Evolutionary conservation across 1,139 yeast genomes (phyloP).

Genomic region (Pichia sp.): DNA sequence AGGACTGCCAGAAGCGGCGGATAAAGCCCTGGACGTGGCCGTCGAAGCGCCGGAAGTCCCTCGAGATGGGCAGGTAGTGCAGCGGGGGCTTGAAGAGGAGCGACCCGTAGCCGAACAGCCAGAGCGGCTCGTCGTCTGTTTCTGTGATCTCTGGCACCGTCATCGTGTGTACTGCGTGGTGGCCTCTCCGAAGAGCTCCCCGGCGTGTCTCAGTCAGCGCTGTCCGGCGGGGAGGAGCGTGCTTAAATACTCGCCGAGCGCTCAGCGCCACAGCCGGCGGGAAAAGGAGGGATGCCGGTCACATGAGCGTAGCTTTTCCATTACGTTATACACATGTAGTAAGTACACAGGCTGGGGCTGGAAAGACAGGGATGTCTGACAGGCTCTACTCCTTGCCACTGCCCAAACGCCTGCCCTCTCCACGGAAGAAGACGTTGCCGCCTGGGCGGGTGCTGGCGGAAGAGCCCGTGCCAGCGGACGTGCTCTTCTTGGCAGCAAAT

Average conservation of each 20-base stretch:
- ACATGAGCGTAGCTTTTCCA: too few species aligned
- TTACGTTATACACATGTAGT: not conserved
- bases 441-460: not conserved
- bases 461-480: not conserved
- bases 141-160: not conserved
- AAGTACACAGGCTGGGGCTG: not conserved
- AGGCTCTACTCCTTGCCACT: not conserved
- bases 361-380: not conserved
- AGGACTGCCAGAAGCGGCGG: constrained; percentile 87
- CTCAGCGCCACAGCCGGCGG: not conserved
- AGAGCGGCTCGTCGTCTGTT: constrained; percentile 36
- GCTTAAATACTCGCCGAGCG: too few species aligned
- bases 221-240: too few species aligned
- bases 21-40: constrained; percentile 75
- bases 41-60: constrained; percentile 51
- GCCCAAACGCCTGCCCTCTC: constrained; percentile 12
- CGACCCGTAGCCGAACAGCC: constrained; percentile 93
- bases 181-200: not conserved
- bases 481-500: not conserved
- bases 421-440: constrained; percentile 2
- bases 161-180: too few species aligned
- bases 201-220: not conserved
- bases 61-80: constrained; percentile 33
- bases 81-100: constrained; percentile 91
- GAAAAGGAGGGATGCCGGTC: not conserved